Evolutionary conservation across 129 eudicot genomes (phyloP), one percentile per base, ranked within the genome.

Genomic region (Logfia minima): DNA sequence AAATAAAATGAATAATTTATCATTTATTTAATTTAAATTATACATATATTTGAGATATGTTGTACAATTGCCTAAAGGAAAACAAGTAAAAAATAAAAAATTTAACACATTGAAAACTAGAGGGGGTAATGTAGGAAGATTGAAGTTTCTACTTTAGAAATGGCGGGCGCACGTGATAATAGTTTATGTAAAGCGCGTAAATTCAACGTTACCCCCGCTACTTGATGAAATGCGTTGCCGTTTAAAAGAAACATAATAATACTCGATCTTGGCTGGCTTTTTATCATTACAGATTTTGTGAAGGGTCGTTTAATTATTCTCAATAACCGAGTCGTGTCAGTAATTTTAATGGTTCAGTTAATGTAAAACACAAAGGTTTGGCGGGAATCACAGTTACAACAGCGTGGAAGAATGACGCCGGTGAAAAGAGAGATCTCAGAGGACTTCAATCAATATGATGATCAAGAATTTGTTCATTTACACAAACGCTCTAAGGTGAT

Each of bases 401-500:
- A 74, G 19, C 64, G 74, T 14, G 87, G 82, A 24, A 83, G 82
- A 68, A 79, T 75, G 84, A 60, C 67, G 76, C 73, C 84, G 83
- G 92, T 90, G 41, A 93, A 90, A 77, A 65, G 80, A n/a, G 97
- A 93, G 65, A 67, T 81, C 21, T 18, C 48, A 7, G 84, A 81
- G 28, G 80, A 75, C 22, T 23, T 51, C 13, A 23, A 21, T 75
- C 80, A 59, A 1, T 67, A 37, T 9, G 87, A 90, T 73, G 88
- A 14, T 48, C 55, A 85, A 55, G 82, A 82, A 24, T 80, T 78
- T 37, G 80, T 68, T 0, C 84, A 76, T 48, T 70, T 85, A 51
- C 63, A 78, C 64, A 93, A 93, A 82, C 88, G 98, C 24, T 81
- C 85, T 51, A 93, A 87, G 88, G 85, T 81, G 31, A 22, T 19